Evolutionary conservation across 2,329 filamentous ascomycete genomes (phyloP).

Genomic region (Coniosporium tulheliwenetii): DNA sequence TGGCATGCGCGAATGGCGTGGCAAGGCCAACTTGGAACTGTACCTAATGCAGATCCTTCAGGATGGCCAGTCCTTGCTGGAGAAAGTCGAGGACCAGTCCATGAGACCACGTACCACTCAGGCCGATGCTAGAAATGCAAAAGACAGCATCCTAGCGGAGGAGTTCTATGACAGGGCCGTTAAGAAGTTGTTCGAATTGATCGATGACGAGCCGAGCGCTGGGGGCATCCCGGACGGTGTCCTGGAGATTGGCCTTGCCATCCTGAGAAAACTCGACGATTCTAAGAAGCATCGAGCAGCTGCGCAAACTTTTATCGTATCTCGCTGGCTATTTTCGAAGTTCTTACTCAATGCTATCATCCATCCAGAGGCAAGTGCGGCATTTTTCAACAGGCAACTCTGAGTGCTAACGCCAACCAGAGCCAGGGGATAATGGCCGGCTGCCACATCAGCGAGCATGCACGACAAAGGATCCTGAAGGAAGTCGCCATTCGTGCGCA

Average conservation of each 20-base stretch:
- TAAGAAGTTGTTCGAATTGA: slow-evolving; percentile 64
- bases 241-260: slow-evolving; percentile 69
- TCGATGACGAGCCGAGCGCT: slow-evolving; percentile 62
- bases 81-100: slow-evolving; percentile 64
- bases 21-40: slow-evolving; percentile 77
- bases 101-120: slow-evolving; percentile 49
- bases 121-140: slow-evolving; percentile 55
- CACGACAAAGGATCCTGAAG: slow-evolving; percentile 56
- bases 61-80: slow-evolving; percentile 79
- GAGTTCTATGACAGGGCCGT: slow-evolving; percentile 80
- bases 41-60: slow-evolving; percentile 92
- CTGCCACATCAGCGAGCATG: slow-evolving; percentile 84
- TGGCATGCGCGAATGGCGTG: slow-evolving; percentile 75
- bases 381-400: too few relatives aligned
- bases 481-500: slow-evolving; percentile 71
- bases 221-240: slow-evolving; percentile 79
- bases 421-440: slow-evolving; percentile 56
- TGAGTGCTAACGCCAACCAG: slow-evolving; percentile 25
- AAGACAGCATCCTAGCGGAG: slow-evolving; percentile 69
- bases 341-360: slow-evolving; percentile 74
- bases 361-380: slow-evolving; percentile 58
- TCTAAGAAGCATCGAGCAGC: slow-evolving; percentile 51
- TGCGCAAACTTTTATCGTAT: slow-evolving; percentile 71
- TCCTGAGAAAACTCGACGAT: slow-evolving; percentile 58
- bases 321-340: slow-evolving; percentile 81